Conservation (phyloP, 1,139 yeast genomes). For the Diutina mesorugosa region DNA sequence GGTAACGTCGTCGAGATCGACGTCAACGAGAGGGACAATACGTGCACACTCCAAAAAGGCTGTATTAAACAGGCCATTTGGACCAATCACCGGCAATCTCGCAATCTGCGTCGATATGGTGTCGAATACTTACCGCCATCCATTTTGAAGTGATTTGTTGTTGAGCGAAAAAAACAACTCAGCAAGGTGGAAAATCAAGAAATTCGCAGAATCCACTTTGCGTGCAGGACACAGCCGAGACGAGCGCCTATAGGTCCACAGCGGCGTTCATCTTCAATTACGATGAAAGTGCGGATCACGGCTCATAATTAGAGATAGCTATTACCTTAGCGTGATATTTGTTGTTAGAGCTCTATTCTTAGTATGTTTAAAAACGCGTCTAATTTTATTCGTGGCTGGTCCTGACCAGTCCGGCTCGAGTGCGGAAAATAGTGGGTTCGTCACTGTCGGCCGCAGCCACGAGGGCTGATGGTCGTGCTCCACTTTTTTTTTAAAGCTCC, state of each 20-base stretch:
- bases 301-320: not conserved
- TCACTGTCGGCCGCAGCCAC: not conserved
- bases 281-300: not conserved
- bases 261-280: not conserved
- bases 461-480: not conserved
- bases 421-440: not conserved
- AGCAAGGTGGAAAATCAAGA: not conserved
- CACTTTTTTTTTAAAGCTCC: too few species aligned
- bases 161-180: constrained; percentile 1
- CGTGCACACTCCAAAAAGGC: not conserved
- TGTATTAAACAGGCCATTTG: not conserved
- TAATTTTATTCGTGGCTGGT: not conserved
- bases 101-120: not conserved
- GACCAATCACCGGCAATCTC: not conserved
- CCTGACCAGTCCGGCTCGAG: not conserved
- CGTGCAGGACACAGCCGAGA: not conserved
- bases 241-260: not conserved
- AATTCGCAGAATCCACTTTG: not conserved
- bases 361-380: not conserved
- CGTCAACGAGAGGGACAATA: not conserved
- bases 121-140: constrained; percentile 2
- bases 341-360: not conserved
- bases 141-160: not conserved
- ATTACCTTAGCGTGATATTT: not conserved
- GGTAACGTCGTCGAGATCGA: not conserved